Base-by-base conservation (phyloP, 163 green algal genomes). In the Scenedesmus sp. region DNA sequence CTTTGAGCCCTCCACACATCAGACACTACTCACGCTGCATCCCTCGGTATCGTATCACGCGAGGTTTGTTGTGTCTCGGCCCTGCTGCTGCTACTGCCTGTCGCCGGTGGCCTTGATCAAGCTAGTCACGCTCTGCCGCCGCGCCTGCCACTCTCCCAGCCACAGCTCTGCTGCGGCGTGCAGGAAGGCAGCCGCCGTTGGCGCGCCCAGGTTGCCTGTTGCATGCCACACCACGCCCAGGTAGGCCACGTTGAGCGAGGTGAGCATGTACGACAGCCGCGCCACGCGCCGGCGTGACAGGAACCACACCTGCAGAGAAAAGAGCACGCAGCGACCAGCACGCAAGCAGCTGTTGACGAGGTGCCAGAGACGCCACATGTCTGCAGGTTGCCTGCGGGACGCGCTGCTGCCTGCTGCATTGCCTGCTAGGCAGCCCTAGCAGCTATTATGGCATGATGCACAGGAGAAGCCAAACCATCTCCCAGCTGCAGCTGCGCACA, bases 221-320 rank as follows among this genome's bases (percentile, higher is more conserved):
- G 77, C 52, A 62, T 87, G 62, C 93, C 87, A 93, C 34, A 94
- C 62, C n/a, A 94, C 46, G 3, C 74, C 64, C 9, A 91, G 76
- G 93, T 93, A 94, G 8, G 82, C 23, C 52, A 94, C 84, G 55
- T 92, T 90, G 46, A 94, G 87, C 46, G 60, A 82, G 46, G 93
- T 91, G 55, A 94, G 91, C 20, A 94, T 67, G 77, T 88, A 93
- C 2, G 74, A 76, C 87, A 94, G 87, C 52, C 77, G 87, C 15
- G 93, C 87, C 5, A 91, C 76, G 34, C 73, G 79, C n/a, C 84
- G 82, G 0, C 74, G 82, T 3, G 74, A 88, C 54, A 94, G 60
- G n/a, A 94, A 64, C 93, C 93, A 94, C 26, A 93, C 5, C 87
- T 91, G 73, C 87, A 60, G 4, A 7, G 5, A 86, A 4, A 54